Conservation (phyloP, 768 basidiomycete species). For the Lentinula raphanica region DNA sequence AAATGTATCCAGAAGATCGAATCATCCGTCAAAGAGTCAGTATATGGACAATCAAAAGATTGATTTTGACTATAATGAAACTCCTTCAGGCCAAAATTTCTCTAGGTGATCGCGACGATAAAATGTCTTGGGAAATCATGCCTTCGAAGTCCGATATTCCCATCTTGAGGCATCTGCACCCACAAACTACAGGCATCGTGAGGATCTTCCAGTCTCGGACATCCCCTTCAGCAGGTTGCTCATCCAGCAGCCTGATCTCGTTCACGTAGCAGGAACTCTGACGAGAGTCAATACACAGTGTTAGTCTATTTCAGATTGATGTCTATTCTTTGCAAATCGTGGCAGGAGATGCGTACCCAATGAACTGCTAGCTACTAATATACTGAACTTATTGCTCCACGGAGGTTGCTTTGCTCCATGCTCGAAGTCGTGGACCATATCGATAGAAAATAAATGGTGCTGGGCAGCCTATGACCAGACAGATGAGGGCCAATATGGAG, state of each 20-base stretch:
- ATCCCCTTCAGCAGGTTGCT: too few species aligned
- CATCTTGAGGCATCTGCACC: neutral
- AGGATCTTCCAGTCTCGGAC: too few species aligned
- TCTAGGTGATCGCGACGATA: neutral
- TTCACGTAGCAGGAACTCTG: neutral
- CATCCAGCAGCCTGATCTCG: neutral
- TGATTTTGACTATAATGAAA: neutral
- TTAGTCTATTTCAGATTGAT: neutral
- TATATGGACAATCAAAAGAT: too few species aligned
- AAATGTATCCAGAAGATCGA: too few species aligned
- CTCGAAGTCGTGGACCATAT: conserved; percentile 31
- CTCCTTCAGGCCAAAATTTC: neutral
- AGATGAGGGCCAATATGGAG: conserved; percentile 47
- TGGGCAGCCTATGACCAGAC: conserved; percentile 50
- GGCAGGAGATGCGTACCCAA: neutral
- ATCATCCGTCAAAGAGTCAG: too few species aligned
- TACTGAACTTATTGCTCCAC: conserved; percentile 20
- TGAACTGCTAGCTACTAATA: neutral
- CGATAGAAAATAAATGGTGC: conserved; percentile 39
- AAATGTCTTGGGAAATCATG: neutral
- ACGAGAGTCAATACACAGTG: too few species aligned
- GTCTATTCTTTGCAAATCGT: neutral
- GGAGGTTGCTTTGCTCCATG: conserved; percentile 31
- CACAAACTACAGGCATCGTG: too few species aligned
- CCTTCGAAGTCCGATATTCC: neutral